These are phyloP conservation scores for Blastobotrys peoriensis DNA, from an alignment of 805 yeast species.

Conservation along the genomic window DNA sequence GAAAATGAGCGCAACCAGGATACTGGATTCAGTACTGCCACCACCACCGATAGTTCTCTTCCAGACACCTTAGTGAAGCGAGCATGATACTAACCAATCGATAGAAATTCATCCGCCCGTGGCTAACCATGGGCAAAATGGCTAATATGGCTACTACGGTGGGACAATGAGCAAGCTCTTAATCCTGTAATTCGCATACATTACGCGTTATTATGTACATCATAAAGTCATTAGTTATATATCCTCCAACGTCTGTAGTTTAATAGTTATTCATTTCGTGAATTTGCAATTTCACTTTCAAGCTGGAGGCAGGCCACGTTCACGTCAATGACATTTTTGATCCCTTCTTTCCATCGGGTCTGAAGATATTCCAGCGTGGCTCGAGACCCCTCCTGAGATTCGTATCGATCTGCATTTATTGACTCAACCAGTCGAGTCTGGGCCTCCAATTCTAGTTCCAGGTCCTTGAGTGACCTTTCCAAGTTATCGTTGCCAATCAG, in stretches of 20 bases:
- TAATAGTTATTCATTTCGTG: too few species aligned
- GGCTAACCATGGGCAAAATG: too few species aligned
- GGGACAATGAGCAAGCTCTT: too few species aligned
- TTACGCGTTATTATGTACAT: too few species aligned
- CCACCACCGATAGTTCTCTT: neutral
- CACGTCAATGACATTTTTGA: constrained; percentile 17
- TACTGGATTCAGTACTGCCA: neutral
- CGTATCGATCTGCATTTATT: constrained; percentile 17
- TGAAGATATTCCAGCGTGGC: constrained; percentile 20
- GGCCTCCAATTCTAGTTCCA: constrained; percentile 20
- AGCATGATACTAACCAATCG: too few species aligned
- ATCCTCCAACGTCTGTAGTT: too few species aligned
- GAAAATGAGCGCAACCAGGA: neutral
- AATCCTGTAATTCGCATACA: too few species aligned
- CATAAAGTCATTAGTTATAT: too few species aligned
- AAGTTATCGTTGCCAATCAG: constrained; percentile 26
- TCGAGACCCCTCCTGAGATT: constrained; percentile 15
- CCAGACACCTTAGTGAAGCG: neutral
- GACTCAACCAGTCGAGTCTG: constrained; percentile 10
- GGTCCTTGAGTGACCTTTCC: constrained; percentile 18
- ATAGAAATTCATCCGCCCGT: too few species aligned
- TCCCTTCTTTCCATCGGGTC: constrained; percentile 18
- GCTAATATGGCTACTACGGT: too few species aligned
- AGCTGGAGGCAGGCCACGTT: constrained; percentile 17
- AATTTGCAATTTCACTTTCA: constrained; percentile 10